phyloP scores from a whole-genome alignment of 306 rosid species.

The Sophora flavescens region DNA sequence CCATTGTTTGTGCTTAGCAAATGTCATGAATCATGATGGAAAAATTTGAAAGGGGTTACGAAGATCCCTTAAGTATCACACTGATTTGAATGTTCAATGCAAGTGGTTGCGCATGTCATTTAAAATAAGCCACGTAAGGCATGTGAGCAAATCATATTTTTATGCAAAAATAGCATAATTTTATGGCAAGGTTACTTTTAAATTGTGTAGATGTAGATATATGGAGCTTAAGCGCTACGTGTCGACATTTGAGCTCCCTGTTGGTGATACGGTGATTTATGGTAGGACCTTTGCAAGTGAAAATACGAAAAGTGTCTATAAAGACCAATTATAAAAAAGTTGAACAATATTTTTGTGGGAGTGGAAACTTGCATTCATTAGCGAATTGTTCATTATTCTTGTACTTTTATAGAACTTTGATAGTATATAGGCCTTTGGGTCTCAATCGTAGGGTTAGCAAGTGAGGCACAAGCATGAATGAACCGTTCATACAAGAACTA shows the following conservation, averaged over 20 bases:
- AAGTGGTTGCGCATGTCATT: slow-evolving; percentile 4
- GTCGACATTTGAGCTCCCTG: not conserved
- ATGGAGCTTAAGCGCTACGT: not conserved
- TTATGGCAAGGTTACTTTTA: not conserved
- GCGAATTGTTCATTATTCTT: not conserved
- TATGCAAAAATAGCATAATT: not conserved
- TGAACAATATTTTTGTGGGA: not conserved
- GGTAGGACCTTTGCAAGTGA: not conserved
- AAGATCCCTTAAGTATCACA: not conserved
- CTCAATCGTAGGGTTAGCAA: too few relatives aligned
- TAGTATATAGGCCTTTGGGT: not conserved
- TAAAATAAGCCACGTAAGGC: not conserved
- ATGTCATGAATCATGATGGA: not conserved
- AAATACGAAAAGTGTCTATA: not conserved
- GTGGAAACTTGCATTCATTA: too few relatives aligned
- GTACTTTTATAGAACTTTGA: not conserved
- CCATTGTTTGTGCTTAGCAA: not conserved
- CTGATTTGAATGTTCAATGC: slow-evolving; percentile 20
- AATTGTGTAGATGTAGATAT: not conserved
- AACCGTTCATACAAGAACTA: too few relatives aligned
- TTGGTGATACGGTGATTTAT: not conserved
- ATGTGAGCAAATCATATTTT: not conserved
- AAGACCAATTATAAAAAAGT: too few relatives aligned
- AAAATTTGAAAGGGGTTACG: not conserved
- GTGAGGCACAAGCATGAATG: too few relatives aligned